Evolutionary conservation across 176 grass and related monocot genomes (phyloP), one percentile per base, ranked within the genome.

Genomic region (Oryza longistaminata): DNA sequence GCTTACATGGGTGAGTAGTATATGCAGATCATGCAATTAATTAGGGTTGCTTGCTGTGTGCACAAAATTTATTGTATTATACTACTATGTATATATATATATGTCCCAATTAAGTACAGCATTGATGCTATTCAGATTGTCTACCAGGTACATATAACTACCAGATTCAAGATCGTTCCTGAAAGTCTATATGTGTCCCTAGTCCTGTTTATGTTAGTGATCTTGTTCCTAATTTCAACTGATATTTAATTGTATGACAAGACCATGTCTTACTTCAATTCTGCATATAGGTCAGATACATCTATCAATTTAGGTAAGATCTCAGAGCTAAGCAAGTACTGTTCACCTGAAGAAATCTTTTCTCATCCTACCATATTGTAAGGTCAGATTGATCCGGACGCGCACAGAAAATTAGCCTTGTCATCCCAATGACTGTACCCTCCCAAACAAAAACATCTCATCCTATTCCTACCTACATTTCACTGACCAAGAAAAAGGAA

Each of bases 251-350:
- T 61, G 64, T 37, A 83, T 83, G 85, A 62, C 53, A 79, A 50
- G 9, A 73, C 49, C 68, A 42, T 78, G 43, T 24, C 40, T 10
- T 73, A 33, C 55, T 77, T 74, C 22, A 62, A 35, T 70, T 49
- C 85, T 76, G 37, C 43, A 71, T 90, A 64, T 68, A 79, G 90
- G 86, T 88, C 76, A 71, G 65, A 74, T 3, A 91, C 42, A 65
- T 25, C 70, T 64, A 87, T 91, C 85, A 76, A 33, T 84, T 80
- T 87, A 91, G 89, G 81, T 84, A 58, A 70, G 76, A 76, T 22
- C 74, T 83, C 75, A 71, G 68, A 55, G 52, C 52, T 82, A 78
- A 78, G 73, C 67, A 42, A 64, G 74, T 73, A 86, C 65, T 76
- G 39, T 74, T 64, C 40, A 24, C 13, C 9, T 60, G 24, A 3